Evolutionary conservation across 1,139 yeast genomes (phyloP).

Genomic region (Zygosaccharomyces sapae): DNA sequence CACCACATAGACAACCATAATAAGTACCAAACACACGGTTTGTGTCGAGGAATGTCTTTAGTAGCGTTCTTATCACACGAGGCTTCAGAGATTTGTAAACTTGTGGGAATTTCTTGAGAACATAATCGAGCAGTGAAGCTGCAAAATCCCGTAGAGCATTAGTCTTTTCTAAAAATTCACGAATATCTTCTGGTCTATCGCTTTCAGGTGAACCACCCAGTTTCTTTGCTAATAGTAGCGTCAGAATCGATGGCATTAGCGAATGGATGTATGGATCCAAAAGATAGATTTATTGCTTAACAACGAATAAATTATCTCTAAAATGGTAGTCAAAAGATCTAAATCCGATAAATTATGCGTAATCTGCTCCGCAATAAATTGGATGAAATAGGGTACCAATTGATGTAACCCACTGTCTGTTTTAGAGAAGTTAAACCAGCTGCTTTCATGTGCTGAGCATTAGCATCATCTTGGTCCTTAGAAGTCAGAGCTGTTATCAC

Average conservation of each 20-base stretch:
- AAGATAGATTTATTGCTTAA: constrained; percentile 77
- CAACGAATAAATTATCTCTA: constrained; percentile 83
- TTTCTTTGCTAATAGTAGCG: constrained; percentile 81
- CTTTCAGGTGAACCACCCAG: constrained; percentile 55
- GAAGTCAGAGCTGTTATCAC: constrained; percentile 75
- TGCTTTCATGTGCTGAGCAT: constrained; percentile 56
- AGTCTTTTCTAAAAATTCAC: constrained; percentile 36
- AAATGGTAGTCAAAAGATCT: constrained; percentile 72
- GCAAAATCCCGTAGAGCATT: constrained; percentile 83
- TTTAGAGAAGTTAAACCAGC: constrained; percentile 79
- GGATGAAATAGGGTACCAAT: constrained; percentile 91
- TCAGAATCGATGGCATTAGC: constrained; percentile 89
- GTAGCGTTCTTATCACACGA: constrained; percentile 84
- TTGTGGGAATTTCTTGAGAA: constrained; percentile 74
- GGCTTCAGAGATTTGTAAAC: constrained; percentile 89
- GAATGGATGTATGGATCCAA: constrained; percentile 96
- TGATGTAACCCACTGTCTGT: constrained; percentile 97
- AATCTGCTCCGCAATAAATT: constrained; percentile 92
- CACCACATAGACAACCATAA: constrained; percentile 86
- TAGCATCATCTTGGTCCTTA: constrained; percentile 35
- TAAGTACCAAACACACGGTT: constrained; percentile 79
- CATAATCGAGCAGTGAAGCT: constrained; percentile 73
- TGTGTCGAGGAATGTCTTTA: constrained; percentile 82
- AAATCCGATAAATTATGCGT: constrained; percentile 80
- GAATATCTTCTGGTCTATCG: constrained; percentile 17